Evolutionary conservation across 192 early-diverging fungal genomes (phyloP), one percentile per base, ranked within the genome.

Genomic region (Coemansia javaensis): DNA sequence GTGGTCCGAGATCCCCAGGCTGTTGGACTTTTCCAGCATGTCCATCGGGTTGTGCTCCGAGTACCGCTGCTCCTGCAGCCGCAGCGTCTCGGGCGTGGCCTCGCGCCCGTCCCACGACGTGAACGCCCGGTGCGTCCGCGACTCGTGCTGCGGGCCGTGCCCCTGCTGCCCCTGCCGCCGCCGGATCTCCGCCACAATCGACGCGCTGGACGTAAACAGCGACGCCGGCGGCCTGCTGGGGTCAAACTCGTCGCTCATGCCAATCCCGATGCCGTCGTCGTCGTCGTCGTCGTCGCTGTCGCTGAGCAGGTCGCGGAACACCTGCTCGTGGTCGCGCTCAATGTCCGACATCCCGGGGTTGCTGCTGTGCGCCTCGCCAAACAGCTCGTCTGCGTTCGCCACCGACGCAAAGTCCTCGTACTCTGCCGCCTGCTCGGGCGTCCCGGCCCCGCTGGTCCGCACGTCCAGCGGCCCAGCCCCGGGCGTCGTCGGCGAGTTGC

Each of bases 71-170:
- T 73, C 69, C 53, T 73, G 69, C 20, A 16, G 49, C 11, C 53
- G 44, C 57, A 73, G 37, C 8, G 45, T 50, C 17, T 59, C 61
- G 5, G 42, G 38, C 20, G 69, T 73, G 5, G 61, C 62, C 32
- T 73, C 69, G 18, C 62, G 56, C 10, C 56, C 69, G 37, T 73
- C 69, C 69, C 69, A 73, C 23, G 56, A 47, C 3, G 67, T 51
- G 8, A 68, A 30, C 11, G 37, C 44, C 36, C 56, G 63, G 3
- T 33, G 27, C 31, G n/a, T 12, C 25, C 10, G 35, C 12, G 20
- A 22, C 20, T 39, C 5, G n/a, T n/a, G n/a, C n/a, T n/a, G n/a
- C n/a, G n/a, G n/a, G n/a, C n/a, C n/a, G n/a, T n/a, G n/a, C n/a
- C n/a, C n/a, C 44, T 47, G 28, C 3, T 18, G 15, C 17, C 36